Conservation (phyloP, 2,329 filamentous ascomycete genomes). For the Colletotrichum echinochloae region DNA sequence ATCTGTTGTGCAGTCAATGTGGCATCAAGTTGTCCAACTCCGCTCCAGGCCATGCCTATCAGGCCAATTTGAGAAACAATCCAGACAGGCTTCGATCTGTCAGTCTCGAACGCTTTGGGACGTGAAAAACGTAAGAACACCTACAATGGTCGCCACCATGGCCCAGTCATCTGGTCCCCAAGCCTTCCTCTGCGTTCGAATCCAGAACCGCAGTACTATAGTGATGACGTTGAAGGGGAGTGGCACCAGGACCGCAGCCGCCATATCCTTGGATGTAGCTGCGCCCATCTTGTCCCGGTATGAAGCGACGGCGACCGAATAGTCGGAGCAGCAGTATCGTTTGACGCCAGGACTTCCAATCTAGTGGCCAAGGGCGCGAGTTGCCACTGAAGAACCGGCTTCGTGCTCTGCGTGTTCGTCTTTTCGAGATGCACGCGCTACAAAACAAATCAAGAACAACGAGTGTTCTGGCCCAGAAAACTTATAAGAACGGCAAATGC, state of each 20-base stretch:
- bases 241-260: constrained; percentile 31
- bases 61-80: constrained; percentile 20
- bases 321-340: not conserved
- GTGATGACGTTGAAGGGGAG: constrained; percentile 27
- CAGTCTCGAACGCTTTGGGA: not conserved
- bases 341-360: not conserved
- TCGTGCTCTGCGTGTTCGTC: constrained; percentile 17
- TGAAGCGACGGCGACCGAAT: not conserved
- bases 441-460: constrained; percentile 1
- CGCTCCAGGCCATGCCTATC: constrained; percentile 38
- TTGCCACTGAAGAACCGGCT: constrained; percentile 29
- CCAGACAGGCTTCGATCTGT: constrained; percentile 30
- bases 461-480: constrained; percentile 3
- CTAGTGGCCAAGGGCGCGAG: too few relatives aligned
- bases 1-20: constrained; percentile 23
- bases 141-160: constrained; percentile 35
- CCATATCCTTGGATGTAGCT: constrained; percentile 37
- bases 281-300: constrained; percentile 25
- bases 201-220: constrained; percentile 28
- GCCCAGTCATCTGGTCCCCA: constrained; percentile 39
- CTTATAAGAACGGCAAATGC: not conserved
- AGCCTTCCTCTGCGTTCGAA: constrained; percentile 34
- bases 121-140: not conserved
- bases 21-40: constrained; percentile 27
- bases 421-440: not conserved